These are phyloP conservation scores for Lentinula aciculospora DNA, from an alignment of 768 basidiomycete species.

Conservation along the genomic window DNA sequence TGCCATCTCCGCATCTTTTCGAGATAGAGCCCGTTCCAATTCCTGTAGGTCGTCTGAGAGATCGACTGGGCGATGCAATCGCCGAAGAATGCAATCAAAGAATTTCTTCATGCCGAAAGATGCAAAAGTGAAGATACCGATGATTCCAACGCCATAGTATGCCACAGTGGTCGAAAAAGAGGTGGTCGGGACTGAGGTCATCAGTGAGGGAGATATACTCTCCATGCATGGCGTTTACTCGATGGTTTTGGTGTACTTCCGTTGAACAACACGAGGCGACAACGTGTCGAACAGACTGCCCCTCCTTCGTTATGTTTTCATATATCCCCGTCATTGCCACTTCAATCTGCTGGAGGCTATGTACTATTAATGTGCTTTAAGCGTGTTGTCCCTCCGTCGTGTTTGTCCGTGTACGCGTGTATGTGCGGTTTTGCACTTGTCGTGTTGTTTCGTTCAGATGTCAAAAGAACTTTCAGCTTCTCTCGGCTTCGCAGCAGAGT, in stretches of 20 bases:
- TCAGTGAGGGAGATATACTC: constrained; percentile 2
- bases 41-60: background rate
- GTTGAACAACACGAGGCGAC: constrained; percentile 9
- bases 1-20: constrained; percentile 4
- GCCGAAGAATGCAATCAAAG: background rate
- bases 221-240: background rate
- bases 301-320: constrained; percentile 13
- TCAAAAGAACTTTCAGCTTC: background rate
- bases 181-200: background rate
- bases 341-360: background rate
- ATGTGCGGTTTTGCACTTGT: background rate
- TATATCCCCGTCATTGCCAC: background rate
- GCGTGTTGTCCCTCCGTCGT: background rate
- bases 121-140: constrained; percentile 8
- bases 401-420: background rate
- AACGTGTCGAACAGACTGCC: constrained; percentile 11
- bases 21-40: background rate
- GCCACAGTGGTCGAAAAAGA: background rate
- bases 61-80: background rate
- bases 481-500: background rate
- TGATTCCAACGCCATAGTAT: constrained; percentile 9
- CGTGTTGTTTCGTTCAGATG: background rate
- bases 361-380: background rate
- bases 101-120: constrained; percentile 1
- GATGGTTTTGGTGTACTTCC: constrained; percentile 6